Base-by-base conservation (phyloP, 75 land plant species). In the Pinus tabuliformis region DNA sequence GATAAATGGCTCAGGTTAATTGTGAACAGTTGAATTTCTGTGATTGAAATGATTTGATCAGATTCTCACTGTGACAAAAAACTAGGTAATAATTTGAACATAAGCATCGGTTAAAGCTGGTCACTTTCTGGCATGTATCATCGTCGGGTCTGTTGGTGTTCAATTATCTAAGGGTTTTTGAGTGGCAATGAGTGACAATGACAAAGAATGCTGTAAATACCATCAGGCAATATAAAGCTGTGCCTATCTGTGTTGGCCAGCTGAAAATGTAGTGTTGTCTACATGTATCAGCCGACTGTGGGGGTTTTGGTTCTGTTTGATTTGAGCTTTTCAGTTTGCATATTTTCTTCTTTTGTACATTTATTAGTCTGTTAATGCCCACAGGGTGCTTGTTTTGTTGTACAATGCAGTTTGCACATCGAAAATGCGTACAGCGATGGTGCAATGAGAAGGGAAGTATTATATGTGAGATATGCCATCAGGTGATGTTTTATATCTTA, bases 401-500 rank as follows among this genome's bases (percentile, higher is more conserved):
- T 37, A 33, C 26, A 33, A 28, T 77, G 78, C 86, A 92, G 94
- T 92, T 85, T 87, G 94, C 94, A 58, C 94, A 92, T 80, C 84
- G 90, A 65, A 90, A 88, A 65, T 92, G 94, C 59, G 89, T 92
- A 57, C 94, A 92, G 78, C 84, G 86, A 74, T 92, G 94, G 94
- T 92, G 94, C 85, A 90, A 92, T 49, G 92, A 92, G 72, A 92
- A 92, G 74, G 93, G 94, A 13, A 84, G 86, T 64, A 90, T 82
- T n/a, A 87, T 83, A 12, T 92, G 94, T 82, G 94, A 92, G 81
- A 92, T 92, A 39, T 92, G 94, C 86, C 84, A 81, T 56, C 86
- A 92, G 94, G 94, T 92, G 33, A 5, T 59, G 17, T 72, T 56
- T 42, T 78, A 26, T 20, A n/a, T 78, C 72, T 68, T 39, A 39